Percentiles rank a stretch among this genome's conserved stretches.
These are phyloP conservation scores for Sugiyamaella paludigena DNA, from an alignment of 1,139 yeast species.

Conservation along the genomic window DNA sequence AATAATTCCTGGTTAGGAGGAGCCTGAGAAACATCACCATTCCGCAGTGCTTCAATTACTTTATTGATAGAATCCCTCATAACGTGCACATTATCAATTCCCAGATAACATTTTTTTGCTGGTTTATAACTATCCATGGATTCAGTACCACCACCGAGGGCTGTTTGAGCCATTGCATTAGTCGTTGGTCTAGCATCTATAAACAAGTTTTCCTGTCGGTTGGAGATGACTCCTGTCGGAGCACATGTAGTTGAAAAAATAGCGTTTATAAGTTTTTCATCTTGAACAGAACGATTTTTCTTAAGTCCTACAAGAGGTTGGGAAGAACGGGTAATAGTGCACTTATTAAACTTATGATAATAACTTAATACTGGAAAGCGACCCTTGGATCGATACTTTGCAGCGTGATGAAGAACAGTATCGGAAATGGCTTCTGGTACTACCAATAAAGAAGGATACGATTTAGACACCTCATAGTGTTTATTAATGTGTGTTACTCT, in stretches of 20 bases:
- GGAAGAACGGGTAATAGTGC: conserved; percentile 83
- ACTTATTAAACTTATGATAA: conserved; percentile 60
- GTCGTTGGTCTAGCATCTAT: conserved; percentile 92
- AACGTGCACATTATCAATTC: conserved; percentile 92
- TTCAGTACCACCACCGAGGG: conserved; percentile 96
- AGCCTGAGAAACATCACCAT: conserved; percentile 58
- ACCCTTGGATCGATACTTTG: conserved; percentile 78
- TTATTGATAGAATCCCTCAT: conserved; percentile 80
- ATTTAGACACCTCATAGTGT: conserved; percentile 64
- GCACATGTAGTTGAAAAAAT: conserved; percentile 49
- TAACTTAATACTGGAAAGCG: conserved; percentile 83
- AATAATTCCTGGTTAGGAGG: conserved; percentile 48
- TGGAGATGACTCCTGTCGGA: conserved; percentile 22
- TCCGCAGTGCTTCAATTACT: conserved; percentile 60
- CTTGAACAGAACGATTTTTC: conserved; percentile 86
- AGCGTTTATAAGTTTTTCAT: conserved; percentile 75
- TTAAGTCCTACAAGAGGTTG: conserved; percentile 93
- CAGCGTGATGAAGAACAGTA: conserved; percentile 76
- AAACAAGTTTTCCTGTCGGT: conserved; percentile 60
- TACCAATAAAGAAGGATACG: conserved; percentile 68
- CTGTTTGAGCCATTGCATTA: conserved; percentile 95
- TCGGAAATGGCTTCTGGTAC: conserved; percentile 80
- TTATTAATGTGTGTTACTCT: conserved; percentile 62
- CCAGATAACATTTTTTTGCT: conserved; percentile 71
- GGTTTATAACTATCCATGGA: conserved; percentile 77